Percentiles rank a stretch among this genome's conserved stretches.
These are phyloP conservation scores for Akanthomyces dipterigenus DNA, from an alignment of 2,329 filamentous ascomycete genomes.

Conservation along the genomic window DNA sequence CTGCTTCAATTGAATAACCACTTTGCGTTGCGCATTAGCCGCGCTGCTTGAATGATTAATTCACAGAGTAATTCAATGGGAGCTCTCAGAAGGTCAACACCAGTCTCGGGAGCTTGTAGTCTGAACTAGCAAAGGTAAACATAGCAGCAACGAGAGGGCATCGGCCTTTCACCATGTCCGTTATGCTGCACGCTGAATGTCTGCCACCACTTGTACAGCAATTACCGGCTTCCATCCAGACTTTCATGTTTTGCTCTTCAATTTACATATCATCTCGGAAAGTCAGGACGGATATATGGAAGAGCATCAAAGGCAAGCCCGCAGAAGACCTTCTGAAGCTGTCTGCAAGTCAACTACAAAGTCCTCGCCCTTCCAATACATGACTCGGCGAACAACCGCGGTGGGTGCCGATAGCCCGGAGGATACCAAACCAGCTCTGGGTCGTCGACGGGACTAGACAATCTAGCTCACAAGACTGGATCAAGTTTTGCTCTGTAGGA, in stretches of 20 bases:
- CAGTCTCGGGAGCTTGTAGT: too few species aligned
- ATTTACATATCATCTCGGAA: too few species aligned
- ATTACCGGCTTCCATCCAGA: too few species aligned
- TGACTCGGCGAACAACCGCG: not conserved
- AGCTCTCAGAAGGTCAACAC: too few species aligned
- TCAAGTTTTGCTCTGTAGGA: not conserved
- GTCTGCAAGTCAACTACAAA: not conserved
- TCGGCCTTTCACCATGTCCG: not conserved
- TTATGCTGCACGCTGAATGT: not conserved
- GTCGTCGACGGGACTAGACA: not conserved
- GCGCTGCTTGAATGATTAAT: not conserved
- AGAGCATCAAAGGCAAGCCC: not conserved
- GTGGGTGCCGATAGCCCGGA: not conserved
- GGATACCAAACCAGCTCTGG: not conserved
- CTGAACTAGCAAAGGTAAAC: not conserved
- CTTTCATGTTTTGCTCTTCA: too few species aligned
- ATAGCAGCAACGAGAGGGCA: not conserved
- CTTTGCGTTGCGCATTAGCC: not conserved
- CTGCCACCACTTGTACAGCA: not conserved
- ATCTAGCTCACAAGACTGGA: not conserved
- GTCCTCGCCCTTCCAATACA: not conserved
- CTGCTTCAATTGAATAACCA: not conserved
- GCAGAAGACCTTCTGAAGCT: not conserved
- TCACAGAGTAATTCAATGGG: too few species aligned
- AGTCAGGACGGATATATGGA: too few species aligned